Conservation (phyloP, 129 eudicot genomes). For the Escallonia rubra region DNA sequence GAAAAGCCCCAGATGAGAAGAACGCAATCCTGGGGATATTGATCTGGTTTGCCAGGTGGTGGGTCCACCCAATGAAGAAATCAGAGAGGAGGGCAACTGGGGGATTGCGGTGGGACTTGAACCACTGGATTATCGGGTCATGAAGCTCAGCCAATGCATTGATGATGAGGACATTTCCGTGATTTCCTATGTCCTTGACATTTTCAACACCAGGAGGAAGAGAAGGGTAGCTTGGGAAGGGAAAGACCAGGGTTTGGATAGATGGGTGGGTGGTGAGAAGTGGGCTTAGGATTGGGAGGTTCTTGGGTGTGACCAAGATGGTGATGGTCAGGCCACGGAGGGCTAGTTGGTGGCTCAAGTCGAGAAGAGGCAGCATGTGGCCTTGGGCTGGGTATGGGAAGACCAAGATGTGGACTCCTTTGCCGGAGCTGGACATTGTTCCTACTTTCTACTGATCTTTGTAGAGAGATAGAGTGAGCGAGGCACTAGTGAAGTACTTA, state of each 20-base stretch:
- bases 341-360: slow-evolving; percentile 55
- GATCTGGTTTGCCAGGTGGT: slow-evolving; percentile 34
- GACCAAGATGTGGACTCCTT: slow-evolving; percentile 41
- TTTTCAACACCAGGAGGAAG: slow-evolving; percentile 60
- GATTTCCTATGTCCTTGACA: slow-evolving; percentile 56
- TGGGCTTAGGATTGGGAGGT: slow-evolving; percentile 56
- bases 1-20: slow-evolving; percentile 34
- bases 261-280: slow-evolving; percentile 55
- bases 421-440: slow-evolving; percentile 7
- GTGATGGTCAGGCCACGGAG: slow-evolving; percentile 49
- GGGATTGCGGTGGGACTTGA: slow-evolving; percentile 38
- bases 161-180: slow-evolving; percentile 39
- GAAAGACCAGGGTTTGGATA: slow-evolving; percentile 46
- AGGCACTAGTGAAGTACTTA: too few relatives aligned
- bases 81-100: slow-evolving; percentile 69
- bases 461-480: background rate
- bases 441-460: too few relatives aligned
- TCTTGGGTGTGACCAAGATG: slow-evolving; percentile 71
- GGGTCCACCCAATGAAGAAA: slow-evolving; percentile 76
- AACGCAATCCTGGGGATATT: slow-evolving; percentile 48
- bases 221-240: slow-evolving; percentile 60
- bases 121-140: slow-evolving; percentile 45
- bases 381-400: slow-evolving; percentile 93
- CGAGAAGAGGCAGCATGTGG: slow-evolving; percentile 75
- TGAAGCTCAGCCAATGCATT: slow-evolving; percentile 40